Percentiles rank a stretch among this genome's conserved stretches.
phyloP scores from a whole-genome alignment of 2,329 filamentous ascomycete species.

The Talaromyces sp. region DNA sequence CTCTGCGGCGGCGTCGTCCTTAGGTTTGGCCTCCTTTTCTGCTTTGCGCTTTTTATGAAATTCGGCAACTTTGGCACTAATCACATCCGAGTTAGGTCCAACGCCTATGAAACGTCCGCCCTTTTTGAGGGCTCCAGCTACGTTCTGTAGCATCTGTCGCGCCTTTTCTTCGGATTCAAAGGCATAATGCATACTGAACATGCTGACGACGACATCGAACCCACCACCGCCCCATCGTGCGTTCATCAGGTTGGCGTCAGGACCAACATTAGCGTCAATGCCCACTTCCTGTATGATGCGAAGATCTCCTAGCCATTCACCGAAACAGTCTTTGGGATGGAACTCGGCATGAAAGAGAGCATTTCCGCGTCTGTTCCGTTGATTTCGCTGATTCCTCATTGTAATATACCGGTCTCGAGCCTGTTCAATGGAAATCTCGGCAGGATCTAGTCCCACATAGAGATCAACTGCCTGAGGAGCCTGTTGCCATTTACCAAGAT shows the following conservation, averaged over 20 bases:
- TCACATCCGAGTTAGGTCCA: constrained; percentile 93
- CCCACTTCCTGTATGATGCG: constrained; percentile 80
- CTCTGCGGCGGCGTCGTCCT: constrained; percentile 22
- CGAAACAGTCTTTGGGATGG: constrained; percentile 86
- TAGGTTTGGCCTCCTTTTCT: constrained; percentile 18
- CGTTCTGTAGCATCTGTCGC: constrained; percentile 86
- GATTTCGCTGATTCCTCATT: constrained; percentile 56
- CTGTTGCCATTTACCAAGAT: constrained; percentile 92
- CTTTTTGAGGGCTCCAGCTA: constrained; percentile 84
- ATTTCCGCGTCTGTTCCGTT: constrained; percentile 51
- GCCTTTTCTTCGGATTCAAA: constrained; percentile 91
- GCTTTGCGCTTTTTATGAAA: constrained; percentile 60
- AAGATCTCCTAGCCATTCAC: constrained; percentile 73
- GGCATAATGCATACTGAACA: constrained; percentile 99
- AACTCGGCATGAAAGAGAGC: constrained; percentile 81
- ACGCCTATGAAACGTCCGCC: constrained; percentile 91
- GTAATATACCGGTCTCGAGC: constrained; percentile 75
- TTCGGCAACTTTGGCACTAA: constrained; percentile 69
- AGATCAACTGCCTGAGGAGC: constrained; percentile 86
- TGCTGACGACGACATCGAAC: constrained; percentile 96
- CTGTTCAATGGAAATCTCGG: constrained; percentile 86
- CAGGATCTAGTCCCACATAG: constrained; percentile 91
- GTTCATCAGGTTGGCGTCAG: constrained; percentile 47
- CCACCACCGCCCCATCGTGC: constrained; percentile 68
- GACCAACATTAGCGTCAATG: constrained; percentile 68